These are phyloP conservation scores for Entelexis sorbosivorans DNA, from an alignment of 1,139 yeast species.

Conservation along the genomic window DNA sequence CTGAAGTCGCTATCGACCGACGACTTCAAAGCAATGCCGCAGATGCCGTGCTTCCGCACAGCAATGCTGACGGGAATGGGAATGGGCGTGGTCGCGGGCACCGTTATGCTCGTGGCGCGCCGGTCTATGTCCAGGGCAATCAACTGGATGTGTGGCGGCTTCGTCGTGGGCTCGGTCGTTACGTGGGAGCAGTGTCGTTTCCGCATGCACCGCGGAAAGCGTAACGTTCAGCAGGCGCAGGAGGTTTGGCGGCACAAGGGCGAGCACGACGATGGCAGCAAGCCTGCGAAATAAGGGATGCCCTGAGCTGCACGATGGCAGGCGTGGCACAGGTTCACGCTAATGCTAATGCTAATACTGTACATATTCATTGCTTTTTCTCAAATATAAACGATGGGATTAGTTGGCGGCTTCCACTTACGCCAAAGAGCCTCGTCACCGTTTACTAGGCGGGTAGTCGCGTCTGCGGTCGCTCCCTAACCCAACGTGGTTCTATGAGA, in stretches of 20 bases:
- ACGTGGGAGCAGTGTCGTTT: constrained; percentile 92
- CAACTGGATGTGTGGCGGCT: constrained; percentile 79
- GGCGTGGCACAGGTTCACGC: no score
- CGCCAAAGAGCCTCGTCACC: no score
- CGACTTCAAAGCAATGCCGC: constrained; percentile 52
- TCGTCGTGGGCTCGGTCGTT: constrained; percentile 64
- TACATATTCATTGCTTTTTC: no score
- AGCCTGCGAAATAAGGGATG: not conserved
- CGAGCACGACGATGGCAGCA: not conserved
- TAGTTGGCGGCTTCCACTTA: no score
- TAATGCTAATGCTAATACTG: no score
- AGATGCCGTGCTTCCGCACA: constrained; percentile 81
- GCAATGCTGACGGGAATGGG: constrained; percentile 82
- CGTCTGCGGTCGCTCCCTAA: no score
- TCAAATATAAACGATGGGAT: no score
- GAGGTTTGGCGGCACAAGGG: constrained; percentile 15
- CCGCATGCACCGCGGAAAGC: constrained; percentile 50
- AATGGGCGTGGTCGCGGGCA: constrained; percentile 69
- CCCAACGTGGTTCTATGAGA: no score
- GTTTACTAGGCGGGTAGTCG: no score
- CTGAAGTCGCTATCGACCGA: constrained; percentile 26
- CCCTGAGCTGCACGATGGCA: no score
- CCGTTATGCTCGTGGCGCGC: constrained; percentile 52
- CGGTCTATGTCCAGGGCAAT: constrained; percentile 50
- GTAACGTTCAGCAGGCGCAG: constrained; percentile 39